Evolutionary conservation across 805 yeast species (phyloP), one percentile per base, ranked within the genome.

Genomic region (Yarrowia osloensis): DNA sequence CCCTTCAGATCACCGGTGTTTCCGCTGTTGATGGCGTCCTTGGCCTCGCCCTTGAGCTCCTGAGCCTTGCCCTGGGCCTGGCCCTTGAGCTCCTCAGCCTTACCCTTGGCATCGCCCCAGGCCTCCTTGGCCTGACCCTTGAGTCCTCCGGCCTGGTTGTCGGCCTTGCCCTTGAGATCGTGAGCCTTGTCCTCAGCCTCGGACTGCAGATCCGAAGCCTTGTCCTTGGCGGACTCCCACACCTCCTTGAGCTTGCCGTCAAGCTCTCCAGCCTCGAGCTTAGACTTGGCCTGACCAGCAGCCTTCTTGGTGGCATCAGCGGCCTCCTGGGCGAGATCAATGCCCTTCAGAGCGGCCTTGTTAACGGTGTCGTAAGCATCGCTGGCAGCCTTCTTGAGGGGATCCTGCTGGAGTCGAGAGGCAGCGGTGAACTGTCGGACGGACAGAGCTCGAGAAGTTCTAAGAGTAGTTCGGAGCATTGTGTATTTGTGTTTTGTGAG

Each of bases 61-160:
- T 37, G n/a, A 22, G 61, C 61, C 61, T 54, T 54, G 22, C 61
- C 61, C 46, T 54, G 22, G 44, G 31, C 65, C 33, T 40, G 44
- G 24, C 52, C 67, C 33, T 26, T 35, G 37, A 65, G 31, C 11
- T 65, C 67, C 47, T 66, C 46, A 40, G 67, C 67, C 54, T 39
- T 52, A 9, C 50, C 50, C 44, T 55, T 61, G 37, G 67, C 67
- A 12, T 28, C 22, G 2, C 40, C 63, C 63, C 46, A 52, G 42
- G 63, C 67, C 50, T 37, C 67, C 21, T 52, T 57, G 15, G 63
- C 67, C 37, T 52, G 15, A 13, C 61, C 66, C 55, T 66, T 55
- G 63, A 39, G n/a, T 3, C 26, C 31, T 2, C 63, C 65, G 19
- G 49, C 13, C 24, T 66, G 35, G 37, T 59, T 44, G 31, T 29